Evolutionary conservation across 192 early-diverging fungal genomes (phyloP), one percentile per base, ranked within the genome.

Genomic region (Umbelopsis ramanniana): DNA sequence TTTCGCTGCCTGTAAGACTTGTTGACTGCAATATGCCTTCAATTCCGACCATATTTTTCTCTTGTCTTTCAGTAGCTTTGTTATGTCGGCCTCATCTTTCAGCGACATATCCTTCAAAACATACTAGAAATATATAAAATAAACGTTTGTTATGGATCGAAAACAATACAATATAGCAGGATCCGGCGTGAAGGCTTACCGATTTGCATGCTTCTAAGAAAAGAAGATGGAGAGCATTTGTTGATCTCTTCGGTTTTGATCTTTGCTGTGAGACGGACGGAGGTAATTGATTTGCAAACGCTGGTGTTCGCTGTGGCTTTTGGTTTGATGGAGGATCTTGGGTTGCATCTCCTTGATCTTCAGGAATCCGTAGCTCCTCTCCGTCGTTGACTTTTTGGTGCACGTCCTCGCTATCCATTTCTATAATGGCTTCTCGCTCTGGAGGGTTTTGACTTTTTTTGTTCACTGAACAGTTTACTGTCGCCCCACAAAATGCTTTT

Each of bases 171-270:
- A 43, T 43, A 43, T 11, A 12, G 40, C 40, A 43, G 1, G 40
- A 6, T 43, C 0, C 11, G 17, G 26, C 4, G 1, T 46, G 33
- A 14, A 37, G 37, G 29, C 55, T 63, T 72, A 72, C 70, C 52
- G 22, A 2, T 22, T 54, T 52, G 11, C 52, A 26, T 19, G 48
- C 46, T 17, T 74, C 67, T 9, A 68, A 67, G n/a, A 74, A 46
- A 11, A 74, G 45, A 5, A 74, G 37, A 60, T 74, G 73, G n/a
- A 74, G 53, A 8, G 73, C 66, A 38, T 74, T 57, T 12, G 66
- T 69, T 8, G 73, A 68, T 45, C 73, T 21, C 23, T 53, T 74
- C 1, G 73, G 73, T 26, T 74, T 74, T 24, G 33, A n/a, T 70
- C 69, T 53, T 37, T 63, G 57, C 33, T 63, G 57, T 63, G 57